phyloP scores from a whole-genome alignment of 768 basidiomycete species.

The Gloeopeniophorella convolvens region DNA sequence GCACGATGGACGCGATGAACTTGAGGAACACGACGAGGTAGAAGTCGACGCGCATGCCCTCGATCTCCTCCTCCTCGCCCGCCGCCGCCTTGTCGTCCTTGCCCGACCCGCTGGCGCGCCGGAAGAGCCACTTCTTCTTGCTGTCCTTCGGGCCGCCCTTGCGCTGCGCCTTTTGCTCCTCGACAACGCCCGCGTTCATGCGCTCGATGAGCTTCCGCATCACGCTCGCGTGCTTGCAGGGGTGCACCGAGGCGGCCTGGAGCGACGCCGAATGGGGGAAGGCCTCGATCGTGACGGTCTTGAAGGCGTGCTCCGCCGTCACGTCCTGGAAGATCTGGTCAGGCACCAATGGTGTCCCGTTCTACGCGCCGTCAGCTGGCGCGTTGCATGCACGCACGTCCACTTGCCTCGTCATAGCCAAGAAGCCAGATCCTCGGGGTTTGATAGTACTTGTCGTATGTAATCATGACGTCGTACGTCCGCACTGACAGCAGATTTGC shows the following conservation, averaged over 20 bases:
- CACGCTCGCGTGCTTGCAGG: constrained; percentile 96
- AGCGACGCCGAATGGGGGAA: constrained; percentile 91
- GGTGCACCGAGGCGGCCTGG: constrained; percentile 90
- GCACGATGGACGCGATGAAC: constrained; percentile 96
- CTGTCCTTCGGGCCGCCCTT: constrained; percentile 43
- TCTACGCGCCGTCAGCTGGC: constrained; percentile 38
- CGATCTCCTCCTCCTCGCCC: constrained; percentile 63
- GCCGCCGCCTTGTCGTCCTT: constrained; percentile 44
- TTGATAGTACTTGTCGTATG: constrained; percentile 99
- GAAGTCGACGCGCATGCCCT: constrained; percentile 96
- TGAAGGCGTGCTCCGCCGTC: constrained; percentile 93
- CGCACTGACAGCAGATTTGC: constrained; percentile 90
- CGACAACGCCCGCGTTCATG: constrained; percentile 87
- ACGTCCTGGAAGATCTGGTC: constrained; percentile 96
- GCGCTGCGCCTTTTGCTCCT: constrained; percentile 69
- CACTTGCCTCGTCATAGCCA: constrained; percentile 88
- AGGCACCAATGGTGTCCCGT: constrained; percentile 81
- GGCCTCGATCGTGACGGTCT: constrained; percentile 97
- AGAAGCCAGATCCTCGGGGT: constrained; percentile 97
- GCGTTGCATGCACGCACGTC: not conserved
- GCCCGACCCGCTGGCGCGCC: constrained; percentile 53
- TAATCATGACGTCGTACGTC: constrained; percentile 99
- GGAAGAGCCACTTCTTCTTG: constrained; percentile 77
- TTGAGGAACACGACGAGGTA: constrained; percentile 98
- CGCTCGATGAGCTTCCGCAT: constrained; percentile 99